Conservation (phyloP, 495 filamentous ascomycete species). For the Podospora sp. region DNA sequence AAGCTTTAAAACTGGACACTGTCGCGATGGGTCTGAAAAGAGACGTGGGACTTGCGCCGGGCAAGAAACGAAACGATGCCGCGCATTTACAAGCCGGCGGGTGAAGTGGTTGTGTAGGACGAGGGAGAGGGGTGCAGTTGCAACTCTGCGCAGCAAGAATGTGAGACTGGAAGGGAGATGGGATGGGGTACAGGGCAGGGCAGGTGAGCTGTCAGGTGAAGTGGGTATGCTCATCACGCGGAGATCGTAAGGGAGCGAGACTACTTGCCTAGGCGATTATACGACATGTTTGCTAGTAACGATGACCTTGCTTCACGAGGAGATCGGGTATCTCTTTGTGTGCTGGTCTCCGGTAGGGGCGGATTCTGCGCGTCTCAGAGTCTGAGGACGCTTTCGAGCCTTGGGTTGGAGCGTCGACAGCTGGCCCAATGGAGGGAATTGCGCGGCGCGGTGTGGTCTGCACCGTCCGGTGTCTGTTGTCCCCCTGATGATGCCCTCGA, state of each 20-base stretch:
- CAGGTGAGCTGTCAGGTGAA: conserved; percentile 6
- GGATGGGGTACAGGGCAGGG: background rate
- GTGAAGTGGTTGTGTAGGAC: conserved; percentile 1
- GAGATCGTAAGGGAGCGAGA: conserved; percentile 19
- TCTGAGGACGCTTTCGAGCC: background rate
- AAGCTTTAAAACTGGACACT: background rate
- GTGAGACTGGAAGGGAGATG: conserved; percentile 12
- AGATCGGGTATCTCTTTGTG: background rate
- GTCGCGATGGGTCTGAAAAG: background rate
- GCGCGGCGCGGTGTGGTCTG: background rate
- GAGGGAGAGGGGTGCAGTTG: conserved; percentile 5
- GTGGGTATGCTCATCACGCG: background rate
- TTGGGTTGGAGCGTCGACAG: background rate
- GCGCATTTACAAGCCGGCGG: conserved; percentile 14
- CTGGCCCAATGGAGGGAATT: background rate
- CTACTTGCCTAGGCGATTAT: conserved; percentile 72
- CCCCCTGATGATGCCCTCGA: background rate
- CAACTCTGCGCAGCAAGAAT: background rate
- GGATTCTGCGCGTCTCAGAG: conserved; percentile 5
- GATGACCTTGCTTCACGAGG: background rate
- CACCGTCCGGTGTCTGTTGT: conserved; percentile 1
- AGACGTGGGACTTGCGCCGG: conserved; percentile 38
- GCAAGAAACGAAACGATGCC: conserved; percentile 28
- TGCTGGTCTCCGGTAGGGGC: conserved; percentile 5
- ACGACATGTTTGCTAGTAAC: conserved; percentile 55